A percentile compares a stretch with the other conserved stretches of the same genome.
Conservation (phyloP, 2,329 filamentous ascomycete species). For the Aureobasidium subglaciale region DNA sequence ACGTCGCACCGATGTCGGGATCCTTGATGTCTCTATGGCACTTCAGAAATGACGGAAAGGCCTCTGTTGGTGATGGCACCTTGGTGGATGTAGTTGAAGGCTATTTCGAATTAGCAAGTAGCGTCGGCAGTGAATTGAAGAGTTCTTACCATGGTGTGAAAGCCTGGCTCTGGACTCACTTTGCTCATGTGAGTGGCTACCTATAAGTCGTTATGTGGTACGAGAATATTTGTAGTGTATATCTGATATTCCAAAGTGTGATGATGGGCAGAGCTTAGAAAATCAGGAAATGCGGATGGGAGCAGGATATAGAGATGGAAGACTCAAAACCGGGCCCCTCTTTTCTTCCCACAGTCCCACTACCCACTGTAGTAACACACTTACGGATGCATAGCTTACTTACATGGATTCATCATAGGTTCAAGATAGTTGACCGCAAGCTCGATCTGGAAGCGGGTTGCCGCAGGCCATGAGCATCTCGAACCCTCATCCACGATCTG, state of each 20-base stretch:
- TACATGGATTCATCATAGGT: slow-evolving; percentile 6
- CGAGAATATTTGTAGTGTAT: background rate
- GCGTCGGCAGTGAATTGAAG: background rate
- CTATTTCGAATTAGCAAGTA: background rate
- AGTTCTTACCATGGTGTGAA: background rate
- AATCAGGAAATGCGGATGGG: background rate
- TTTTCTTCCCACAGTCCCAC: slow-evolving; percentile 6
- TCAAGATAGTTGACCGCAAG: background rate
- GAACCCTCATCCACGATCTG: background rate
- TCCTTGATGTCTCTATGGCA: slow-evolving; percentile 14
- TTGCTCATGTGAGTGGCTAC: background rate
- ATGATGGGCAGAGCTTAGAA: background rate
- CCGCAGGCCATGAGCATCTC: slow-evolving; percentile 2
- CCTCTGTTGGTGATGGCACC: background rate
- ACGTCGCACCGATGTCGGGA: slow-evolving; percentile 5
- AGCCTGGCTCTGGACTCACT: background rate
- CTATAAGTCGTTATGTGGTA: background rate
- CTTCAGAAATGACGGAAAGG: background rate
- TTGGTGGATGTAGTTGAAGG: slow-evolving; percentile 9
- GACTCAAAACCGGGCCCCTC: slow-evolving; percentile 4
- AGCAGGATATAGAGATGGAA: slow-evolving; percentile 3
- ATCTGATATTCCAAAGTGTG: background rate
- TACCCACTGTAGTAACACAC: slow-evolving; percentile 2
- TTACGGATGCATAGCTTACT: slow-evolving; percentile 5
- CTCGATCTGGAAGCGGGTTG: slow-evolving; percentile 9